Evolutionary conservation across 768 basidiomycete species (phyloP).

Genomic region (Russula olivacea): DNA sequence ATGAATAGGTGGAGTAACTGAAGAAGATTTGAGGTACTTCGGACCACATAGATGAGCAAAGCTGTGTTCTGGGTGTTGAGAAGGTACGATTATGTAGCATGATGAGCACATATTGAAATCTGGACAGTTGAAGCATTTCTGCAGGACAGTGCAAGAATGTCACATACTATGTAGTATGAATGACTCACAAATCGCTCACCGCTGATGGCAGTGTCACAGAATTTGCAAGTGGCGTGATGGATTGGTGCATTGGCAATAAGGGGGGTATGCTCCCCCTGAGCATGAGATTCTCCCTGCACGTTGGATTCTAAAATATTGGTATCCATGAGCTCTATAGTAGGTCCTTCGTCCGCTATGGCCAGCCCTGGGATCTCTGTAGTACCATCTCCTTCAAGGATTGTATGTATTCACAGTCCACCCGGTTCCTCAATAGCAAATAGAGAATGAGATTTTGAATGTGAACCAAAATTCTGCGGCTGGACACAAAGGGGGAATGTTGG

Average conservation of each 20-base stretch:
- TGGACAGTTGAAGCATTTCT: conserved; percentile 82
- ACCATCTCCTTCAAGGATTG: conserved; percentile 42
- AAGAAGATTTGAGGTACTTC: conserved; percentile 43
- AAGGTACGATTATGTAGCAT: conserved; percentile 65
- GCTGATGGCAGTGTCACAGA: conserved; percentile 65
- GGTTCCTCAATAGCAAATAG: conserved; percentile 67
- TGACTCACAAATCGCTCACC: conserved; percentile 67
- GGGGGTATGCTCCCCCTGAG: neutral
- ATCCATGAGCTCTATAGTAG: neutral
- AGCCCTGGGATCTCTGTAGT: conserved; percentile 22
- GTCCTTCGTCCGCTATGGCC: neutral
- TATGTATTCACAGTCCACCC: conserved; percentile 59
- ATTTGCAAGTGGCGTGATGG: conserved; percentile 67
- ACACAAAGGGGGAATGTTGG: too few species aligned
- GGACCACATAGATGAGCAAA: conserved; percentile 58
- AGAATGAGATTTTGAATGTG: conserved; percentile 40
- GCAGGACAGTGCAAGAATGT: neutral
- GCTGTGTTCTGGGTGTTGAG: conserved; percentile 71
- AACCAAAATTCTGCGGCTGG: conserved; percentile 32
- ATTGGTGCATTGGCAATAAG: conserved; percentile 29
- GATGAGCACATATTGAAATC: conserved; percentile 72
- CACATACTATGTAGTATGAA: neutral
- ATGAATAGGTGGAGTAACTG: conserved; percentile 33
- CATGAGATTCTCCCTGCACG: neutral
- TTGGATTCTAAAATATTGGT: neutral